These are phyloP conservation scores for Colletotrichum melonis DNA, from an alignment of 2,329 filamentous ascomycete species.

Conservation along the genomic window DNA sequence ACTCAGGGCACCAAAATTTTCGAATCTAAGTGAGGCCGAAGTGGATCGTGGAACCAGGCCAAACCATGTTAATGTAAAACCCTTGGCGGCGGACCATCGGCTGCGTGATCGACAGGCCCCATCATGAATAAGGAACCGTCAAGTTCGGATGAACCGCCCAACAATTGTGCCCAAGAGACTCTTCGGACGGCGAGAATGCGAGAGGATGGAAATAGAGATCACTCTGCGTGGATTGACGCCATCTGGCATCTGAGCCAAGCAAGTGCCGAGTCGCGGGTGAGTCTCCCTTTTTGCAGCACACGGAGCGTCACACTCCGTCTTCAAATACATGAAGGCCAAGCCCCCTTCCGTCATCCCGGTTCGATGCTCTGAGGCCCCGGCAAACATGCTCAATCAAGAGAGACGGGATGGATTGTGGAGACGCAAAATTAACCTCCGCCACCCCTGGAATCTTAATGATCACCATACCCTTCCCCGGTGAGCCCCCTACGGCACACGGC, in stretches of 20 bases:
- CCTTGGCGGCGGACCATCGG: constrained; percentile 8
- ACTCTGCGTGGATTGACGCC: background rate
- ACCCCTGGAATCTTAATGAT: constrained; percentile 19
- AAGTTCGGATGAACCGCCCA: constrained; percentile 10
- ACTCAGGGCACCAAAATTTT: background rate
- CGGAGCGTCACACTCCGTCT: constrained; percentile 27
- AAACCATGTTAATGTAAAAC: background rate
- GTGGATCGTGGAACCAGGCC: constrained; percentile 1
- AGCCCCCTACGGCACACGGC: constrained; percentile 2
- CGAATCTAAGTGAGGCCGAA: constrained; percentile 9
- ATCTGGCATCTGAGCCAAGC: background rate
- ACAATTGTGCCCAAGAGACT: background rate
- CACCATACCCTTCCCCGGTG: background rate
- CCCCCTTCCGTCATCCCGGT: constrained; percentile 16
- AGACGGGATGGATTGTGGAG: constrained; percentile 14
- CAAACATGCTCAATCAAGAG: background rate
- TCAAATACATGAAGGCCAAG: constrained; percentile 3
- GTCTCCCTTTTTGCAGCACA: constrained; percentile 7
- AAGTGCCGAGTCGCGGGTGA: background rate
- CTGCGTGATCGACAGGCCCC: background rate
- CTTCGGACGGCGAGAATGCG: background rate
- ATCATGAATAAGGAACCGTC: background rate
- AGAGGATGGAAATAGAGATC: background rate
- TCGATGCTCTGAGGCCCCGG: background rate
- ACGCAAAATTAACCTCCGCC: constrained; percentile 15